Base-by-base conservation (phyloP, 2,329 filamentous ascomycete genomes). In the Scorias spongiosa region DNA sequence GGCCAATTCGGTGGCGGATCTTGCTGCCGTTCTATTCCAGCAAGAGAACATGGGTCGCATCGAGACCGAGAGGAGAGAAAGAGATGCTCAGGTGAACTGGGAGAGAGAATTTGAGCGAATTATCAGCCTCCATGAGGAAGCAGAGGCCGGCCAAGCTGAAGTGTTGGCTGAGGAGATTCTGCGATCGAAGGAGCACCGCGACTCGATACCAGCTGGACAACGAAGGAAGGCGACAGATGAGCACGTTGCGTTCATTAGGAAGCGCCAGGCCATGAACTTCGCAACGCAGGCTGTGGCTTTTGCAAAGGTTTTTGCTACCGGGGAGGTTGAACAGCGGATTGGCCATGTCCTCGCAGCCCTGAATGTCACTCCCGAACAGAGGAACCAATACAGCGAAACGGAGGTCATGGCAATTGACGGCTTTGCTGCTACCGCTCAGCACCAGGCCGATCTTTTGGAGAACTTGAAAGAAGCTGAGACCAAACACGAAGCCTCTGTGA, bases 1-100 rank as follows among this genome's bases (percentile, higher is more conserved):
- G 57, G 75, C 74, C n/a, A 79, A 76, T 45, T 69, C 66, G 38
- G 67, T 78, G 15, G 76, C 75, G 5, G 77, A 80, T 53, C 56
- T 78, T 18, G 74, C 75, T 1, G 70, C 72, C 15, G 73, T 78
- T 2, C 55, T 80, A 42, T 48, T 58, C 20, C 65, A 70, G 47
- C 71, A 75, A 52, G 62, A 69, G 37, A 52, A 62, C 39, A 58
- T 55, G 34, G 61, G 57, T 10, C 46, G 28, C 1, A 42, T 46
- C 29, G 58, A 57, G 44, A 47, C 43, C 38, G 46, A 46, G 47
- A 58, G 48, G 28, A 54, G 42, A 42, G 28, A 44, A n/a, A 30
- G 14, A 18, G 29, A 41, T 9, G 29, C 44, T 14, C 41, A 46
- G 26, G 14, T 10, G 29, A 44, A 49, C 15, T 47, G 48, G 30